Evolutionary conservation across 805 yeast genomes (phyloP).

Genomic region (Hanseniaspora lachancei): DNA sequence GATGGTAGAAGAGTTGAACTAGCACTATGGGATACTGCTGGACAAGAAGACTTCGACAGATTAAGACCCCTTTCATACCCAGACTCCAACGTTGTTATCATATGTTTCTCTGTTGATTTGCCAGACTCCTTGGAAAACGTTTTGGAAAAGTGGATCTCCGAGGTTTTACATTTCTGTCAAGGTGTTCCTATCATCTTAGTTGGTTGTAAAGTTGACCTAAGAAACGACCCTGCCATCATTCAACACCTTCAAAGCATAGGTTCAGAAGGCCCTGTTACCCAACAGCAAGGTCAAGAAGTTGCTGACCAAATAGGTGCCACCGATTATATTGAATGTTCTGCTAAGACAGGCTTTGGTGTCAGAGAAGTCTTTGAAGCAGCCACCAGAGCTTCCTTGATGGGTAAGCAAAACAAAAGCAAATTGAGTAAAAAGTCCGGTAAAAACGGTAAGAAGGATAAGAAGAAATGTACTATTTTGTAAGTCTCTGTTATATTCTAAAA

Average conservation of each 20-base stretch:
- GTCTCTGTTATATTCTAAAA: background rate
- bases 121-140: constrained; percentile 85
- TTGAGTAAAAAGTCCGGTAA: constrained; percentile 19
- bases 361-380: constrained; percentile 87
- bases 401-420: constrained; percentile 30
- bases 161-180: constrained; percentile 85
- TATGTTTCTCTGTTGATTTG: constrained; percentile 89
- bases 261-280: constrained; percentile 23
- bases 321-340: constrained; percentile 70
- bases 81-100: constrained; percentile 93
- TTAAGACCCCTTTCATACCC: constrained; percentile 82
- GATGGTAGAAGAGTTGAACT: constrained; percentile 86
- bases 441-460: constrained; percentile 14
- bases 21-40: constrained; percentile 97
- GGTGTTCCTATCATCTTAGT: constrained; percentile 86
- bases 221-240: constrained; percentile 66
- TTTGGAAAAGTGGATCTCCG: constrained; percentile 91
- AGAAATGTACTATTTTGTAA: constrained; percentile 19
- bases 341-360: constrained; percentile 84
- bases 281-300: constrained; percentile 45
- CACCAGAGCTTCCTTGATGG: constrained; percentile 64
- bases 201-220: constrained; percentile 82
- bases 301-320: constrained; percentile 72
- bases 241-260: constrained; percentile 45
- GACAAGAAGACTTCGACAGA: constrained; percentile 95